Conservation (phyloP, 441 rosid species). For the Jatropha podagrica region DNA sequence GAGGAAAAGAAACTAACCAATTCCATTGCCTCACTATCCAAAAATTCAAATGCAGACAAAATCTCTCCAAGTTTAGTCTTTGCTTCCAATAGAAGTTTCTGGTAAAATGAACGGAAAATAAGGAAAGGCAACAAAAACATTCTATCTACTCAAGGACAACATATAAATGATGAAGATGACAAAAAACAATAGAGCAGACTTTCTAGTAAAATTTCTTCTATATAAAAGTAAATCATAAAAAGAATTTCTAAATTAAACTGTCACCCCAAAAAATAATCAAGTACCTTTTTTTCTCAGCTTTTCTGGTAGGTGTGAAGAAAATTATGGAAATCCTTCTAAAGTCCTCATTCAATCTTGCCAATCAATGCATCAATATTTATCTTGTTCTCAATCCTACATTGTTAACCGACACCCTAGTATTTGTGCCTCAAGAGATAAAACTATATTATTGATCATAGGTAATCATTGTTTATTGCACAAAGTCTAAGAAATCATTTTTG, state of each 20-base stretch:
- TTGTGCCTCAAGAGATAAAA: not conserved
- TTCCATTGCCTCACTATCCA: conserved; percentile 74
- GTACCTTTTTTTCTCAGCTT: too few species aligned
- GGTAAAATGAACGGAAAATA: conserved; percentile 26
- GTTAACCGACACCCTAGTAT: not conserved
- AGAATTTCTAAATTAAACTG: conserved; percentile 3
- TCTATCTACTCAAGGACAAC: not conserved
- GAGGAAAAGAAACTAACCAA: conserved; percentile 46
- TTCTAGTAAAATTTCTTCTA: not conserved
- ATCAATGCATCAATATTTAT: not conserved
- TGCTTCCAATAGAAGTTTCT: conserved; percentile 87
- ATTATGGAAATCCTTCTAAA: not conserved
- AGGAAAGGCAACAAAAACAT: conserved; percentile 9
- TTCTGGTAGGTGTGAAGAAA: not conserved
- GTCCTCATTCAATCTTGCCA: not conserved
- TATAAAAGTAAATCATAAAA: not conserved
- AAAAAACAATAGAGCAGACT: not conserved
- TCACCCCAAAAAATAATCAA: not conserved
- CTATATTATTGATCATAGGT: not conserved
- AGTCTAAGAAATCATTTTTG: not conserved
- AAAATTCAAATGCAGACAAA: conserved; percentile 87
- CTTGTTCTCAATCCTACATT: not conserved
- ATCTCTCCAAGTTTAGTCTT: conserved; percentile 90
- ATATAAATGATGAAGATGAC: not conserved
- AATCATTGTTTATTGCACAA: not conserved